Evolutionary conservation across 108 stramenopile genomes (phyloP).

Genomic region (Pseudonitzschia multistriata): DNA sequence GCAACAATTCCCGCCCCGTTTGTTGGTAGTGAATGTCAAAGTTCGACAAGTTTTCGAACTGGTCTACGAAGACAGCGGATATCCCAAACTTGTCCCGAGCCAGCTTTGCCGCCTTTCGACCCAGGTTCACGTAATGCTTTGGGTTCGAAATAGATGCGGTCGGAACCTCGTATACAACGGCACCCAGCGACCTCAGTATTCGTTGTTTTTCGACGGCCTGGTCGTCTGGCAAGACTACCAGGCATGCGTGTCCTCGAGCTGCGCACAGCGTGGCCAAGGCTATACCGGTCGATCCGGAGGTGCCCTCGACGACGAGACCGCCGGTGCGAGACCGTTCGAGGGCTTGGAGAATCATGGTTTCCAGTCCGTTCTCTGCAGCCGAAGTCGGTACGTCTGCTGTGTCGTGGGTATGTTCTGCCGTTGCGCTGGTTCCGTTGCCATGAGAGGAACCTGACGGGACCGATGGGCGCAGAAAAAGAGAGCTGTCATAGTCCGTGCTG

Average conservation of each 20-base stretch:
- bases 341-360: constrained; percentile 31
- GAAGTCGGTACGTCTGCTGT: constrained; percentile 5
- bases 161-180: constrained; percentile 79
- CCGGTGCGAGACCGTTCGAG: constrained; percentile 56
- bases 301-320: constrained; percentile 93
- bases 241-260: constrained; percentile 79
- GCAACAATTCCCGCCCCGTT: constrained; percentile 91
- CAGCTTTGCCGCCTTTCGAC: constrained; percentile 47
- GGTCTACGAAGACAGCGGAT: constrained; percentile 89
- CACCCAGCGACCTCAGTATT: constrained; percentile 73
- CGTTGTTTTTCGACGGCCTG: constrained; percentile 84
- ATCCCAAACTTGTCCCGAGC: constrained; percentile 35
- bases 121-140: constrained; percentile 93
- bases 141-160: constrained; percentile 90
- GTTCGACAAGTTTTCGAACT: constrained; percentile 94
- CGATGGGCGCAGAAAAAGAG: constrained; percentile 26
- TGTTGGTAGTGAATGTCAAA: constrained; percentile 71
- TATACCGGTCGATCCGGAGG: constrained; percentile 95
- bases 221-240: constrained; percentile 96
- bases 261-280: constrained; percentile 83
- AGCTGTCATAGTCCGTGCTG: neutral
- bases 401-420: constrained; percentile 18
- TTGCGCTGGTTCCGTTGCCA: neutral
- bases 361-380: constrained; percentile 10
- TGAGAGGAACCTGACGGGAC: neutral